Evolutionary conservation across 208 protist species (phyloP).

Genomic region (Strigomonas culicis): DNA sequence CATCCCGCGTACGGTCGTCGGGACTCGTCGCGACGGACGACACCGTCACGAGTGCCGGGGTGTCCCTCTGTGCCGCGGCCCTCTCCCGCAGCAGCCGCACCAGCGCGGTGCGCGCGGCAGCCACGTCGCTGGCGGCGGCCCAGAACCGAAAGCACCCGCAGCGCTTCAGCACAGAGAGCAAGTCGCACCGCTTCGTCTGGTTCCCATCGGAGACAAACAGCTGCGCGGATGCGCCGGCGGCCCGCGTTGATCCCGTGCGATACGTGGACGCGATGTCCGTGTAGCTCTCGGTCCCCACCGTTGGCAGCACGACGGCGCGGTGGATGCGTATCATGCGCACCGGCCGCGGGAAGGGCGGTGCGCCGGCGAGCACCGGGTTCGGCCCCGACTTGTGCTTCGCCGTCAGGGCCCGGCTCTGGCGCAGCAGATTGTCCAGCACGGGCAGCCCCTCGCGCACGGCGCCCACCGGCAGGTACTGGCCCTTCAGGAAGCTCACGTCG

Average conservation of each 20-base stretch:
- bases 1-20: no score
- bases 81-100: neutral
- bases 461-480: constrained; percentile 52
- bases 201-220: neutral
- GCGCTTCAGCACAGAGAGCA: neutral
- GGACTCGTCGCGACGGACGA: neutral
- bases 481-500: constrained; percentile 53
- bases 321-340: constrained; percentile 57
- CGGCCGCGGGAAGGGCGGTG: constrained; percentile 31
- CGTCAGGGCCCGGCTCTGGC: neutral
- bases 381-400: neutral
- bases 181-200: neutral
- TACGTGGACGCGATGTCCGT: neutral
- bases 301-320: constrained; percentile 55
- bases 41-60: neutral
- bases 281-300: constrained; percentile 43
- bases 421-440: constrained; percentile 18
- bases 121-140: neutral
- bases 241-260: no score
- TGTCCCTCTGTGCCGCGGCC: neutral
- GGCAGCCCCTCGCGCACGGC: constrained; percentile 49
- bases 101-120: neutral
- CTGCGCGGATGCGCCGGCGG: neutral
- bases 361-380: constrained; percentile 10
- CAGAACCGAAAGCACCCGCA: neutral